Evolutionary conservation across 768 basidiomycete species (phyloP).

Genomic region (Xanthoconium purpureum): DNA sequence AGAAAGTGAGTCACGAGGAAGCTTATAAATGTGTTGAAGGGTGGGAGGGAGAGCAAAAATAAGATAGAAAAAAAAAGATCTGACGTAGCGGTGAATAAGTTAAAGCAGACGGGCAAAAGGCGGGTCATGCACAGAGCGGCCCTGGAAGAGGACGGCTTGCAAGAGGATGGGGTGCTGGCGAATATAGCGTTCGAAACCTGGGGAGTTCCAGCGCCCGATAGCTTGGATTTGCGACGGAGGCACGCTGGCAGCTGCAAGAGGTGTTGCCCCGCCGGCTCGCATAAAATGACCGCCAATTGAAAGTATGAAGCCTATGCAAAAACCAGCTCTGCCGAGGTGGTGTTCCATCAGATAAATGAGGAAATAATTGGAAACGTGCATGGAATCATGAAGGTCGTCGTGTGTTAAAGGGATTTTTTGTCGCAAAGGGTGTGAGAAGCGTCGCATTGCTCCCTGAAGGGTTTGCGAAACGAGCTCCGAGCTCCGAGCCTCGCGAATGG

Average conservation of each 20-base stretch:
- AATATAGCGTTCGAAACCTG: background rate
- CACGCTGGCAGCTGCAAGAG: too few relatives aligned
- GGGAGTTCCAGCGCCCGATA: background rate
- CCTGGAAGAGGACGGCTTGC: background rate
- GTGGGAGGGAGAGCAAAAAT: too few relatives aligned
- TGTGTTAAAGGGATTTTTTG: background rate
- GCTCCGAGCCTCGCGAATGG: accelerated
- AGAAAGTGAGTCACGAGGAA: too few relatives aligned
- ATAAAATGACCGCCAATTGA: background rate
- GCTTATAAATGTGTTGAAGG: too few relatives aligned
- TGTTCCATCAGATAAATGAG: background rate
- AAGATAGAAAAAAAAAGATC: too few relatives aligned
- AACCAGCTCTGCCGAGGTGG: background rate
- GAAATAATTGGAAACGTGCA: too few relatives aligned
- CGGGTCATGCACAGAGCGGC: background rate
- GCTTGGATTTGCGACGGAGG: background rate
- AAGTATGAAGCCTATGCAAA: background rate
- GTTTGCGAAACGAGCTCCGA: background rate
- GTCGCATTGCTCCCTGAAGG: background rate
- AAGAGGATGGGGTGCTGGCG: background rate
- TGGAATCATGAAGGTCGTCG: background rate
- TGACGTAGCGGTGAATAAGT: too few relatives aligned
- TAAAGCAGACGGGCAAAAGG: background rate
- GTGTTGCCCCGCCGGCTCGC: background rate
- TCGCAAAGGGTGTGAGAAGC: background rate